Base-by-base conservation (phyloP, 2,329 filamentous ascomycete genomes). In the Aspergillus costaricaensis region DNA sequence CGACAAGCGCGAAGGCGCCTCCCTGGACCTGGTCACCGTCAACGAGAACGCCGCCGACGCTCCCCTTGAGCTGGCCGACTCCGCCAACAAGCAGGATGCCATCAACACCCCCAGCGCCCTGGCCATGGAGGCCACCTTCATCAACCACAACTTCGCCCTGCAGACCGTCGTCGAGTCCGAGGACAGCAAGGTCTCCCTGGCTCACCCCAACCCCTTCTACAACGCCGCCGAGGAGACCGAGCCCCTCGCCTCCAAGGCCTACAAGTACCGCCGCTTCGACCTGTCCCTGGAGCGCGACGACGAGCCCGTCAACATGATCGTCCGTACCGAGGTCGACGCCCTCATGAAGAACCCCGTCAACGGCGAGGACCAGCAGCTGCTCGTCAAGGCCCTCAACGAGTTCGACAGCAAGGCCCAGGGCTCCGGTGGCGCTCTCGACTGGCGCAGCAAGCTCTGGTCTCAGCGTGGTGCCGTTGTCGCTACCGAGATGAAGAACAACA, bases 401-500 rank as follows among this genome's bases (percentile, higher is more conserved):
- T 99, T 98, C 76, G 95, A 99, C 82, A 92, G 88, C 87, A 97
- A 96, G 84, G 95, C 95, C 23, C 93, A 96, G 77, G 95, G 95
- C 70, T 91, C 91, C 68, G 95, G 95, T 68, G 92, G 94, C 66
- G 95, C 95, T 58, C 85, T 99, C 55, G 95, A 99, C 85, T 99
- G 95, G 95, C 87, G 95, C 76, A 90, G 88, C 68, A 99, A 99
- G 86, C 86, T 99, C 62, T 90, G 91, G 66, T 92, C 89, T 70
- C 93, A 97, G 83, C 90, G 95, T 72, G 95, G 95, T 87, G 95
- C 95, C 59, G 94, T 99, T 47, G 91, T 99, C 25, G 95, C 95
- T 19, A 99, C 95, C 12, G 95, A 99, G 83, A 99, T 99, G 95
- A 99, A 99, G 91, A 99, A 99, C 87, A 99, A 99, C 86, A 92